Conservation (phyloP, 495 filamentous ascomycete genomes). For the Neurospora tetraspora region DNA sequence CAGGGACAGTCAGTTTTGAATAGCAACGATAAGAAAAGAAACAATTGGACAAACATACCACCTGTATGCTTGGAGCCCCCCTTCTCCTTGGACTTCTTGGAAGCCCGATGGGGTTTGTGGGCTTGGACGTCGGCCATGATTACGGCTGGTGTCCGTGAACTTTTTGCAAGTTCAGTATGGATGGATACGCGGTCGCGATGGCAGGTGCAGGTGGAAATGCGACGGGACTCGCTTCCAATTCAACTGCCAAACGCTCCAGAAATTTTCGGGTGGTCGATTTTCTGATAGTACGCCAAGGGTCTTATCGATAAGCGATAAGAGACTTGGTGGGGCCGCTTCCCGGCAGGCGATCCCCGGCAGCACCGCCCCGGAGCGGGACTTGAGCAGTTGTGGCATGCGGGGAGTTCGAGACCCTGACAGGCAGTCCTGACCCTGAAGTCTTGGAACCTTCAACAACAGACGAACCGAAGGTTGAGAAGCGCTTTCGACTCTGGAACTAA, state of each 20-base stretch:
- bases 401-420: not conserved
- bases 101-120: slow-evolving; percentile 75
- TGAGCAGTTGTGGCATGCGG: not conserved
- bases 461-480: not conserved
- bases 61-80: slow-evolving; percentile 52
- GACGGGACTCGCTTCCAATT: not conserved
- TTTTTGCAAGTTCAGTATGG: not conserved
- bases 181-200: not conserved
- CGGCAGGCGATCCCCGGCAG: not conserved
- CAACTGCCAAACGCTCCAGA: slow-evolving; percentile 15
- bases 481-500: not conserved
- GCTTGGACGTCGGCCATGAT: slow-evolving; percentile 64
- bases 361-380: not conserved
- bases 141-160: slow-evolving; percentile 4
- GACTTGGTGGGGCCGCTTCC: slow-evolving; percentile 3
- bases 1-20: not conserved
- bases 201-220: slow-evolving; percentile 4
- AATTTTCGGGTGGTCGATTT: slow-evolving; percentile 19
- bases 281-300: slow-evolving; percentile 1
- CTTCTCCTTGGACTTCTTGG: slow-evolving; percentile 85
- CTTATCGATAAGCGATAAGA: slow-evolving; percentile 17
- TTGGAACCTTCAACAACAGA: not conserved
- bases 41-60: slow-evolving; percentile 12
- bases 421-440: not conserved
- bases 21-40: not conserved